Evolutionary conservation across 139 green algal genomes (phyloP), one percentile per base, ranked within the genome.

Genomic region (Chlamydomonas schloesseri): DNA sequence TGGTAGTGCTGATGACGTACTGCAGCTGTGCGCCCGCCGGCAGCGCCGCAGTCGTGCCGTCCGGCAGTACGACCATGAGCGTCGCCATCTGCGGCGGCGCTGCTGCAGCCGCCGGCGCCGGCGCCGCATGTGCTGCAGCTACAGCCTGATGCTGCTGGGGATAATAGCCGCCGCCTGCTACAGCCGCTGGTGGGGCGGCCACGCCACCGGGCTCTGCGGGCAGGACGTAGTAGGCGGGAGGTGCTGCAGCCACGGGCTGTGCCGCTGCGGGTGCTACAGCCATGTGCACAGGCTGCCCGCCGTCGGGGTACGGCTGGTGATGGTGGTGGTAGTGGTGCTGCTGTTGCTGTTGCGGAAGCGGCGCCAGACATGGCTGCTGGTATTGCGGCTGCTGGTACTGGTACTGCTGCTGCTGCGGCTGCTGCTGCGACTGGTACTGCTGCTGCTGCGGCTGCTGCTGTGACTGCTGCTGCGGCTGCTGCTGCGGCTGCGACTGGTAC

Each of bases 401-500:
- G 3, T 58, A 15, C 53, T 33, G 71, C 71, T 78, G 33, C 4
- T 78, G 71, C 8, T 78, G 71, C 8, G 53, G 47, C 42, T n/a
- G n/a, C n/a, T n/a, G n/a, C 23, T 31, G 18, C 33, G 31, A 17
- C 53, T 70, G 81, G 53, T 81, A 55, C 71, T 81, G 82, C n/a
- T 81, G 70, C n/a, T 18, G 42, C 73, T 80, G 73, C 36, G 37
- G 42, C 47, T 37, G 47, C 33, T n/a, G n/a, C n/a, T 68, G 46
- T 31, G 42, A n/a, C 31, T 31, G 33, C 34, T 58, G 42, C 6
- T 78, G 71, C 42, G 4, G 71, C 8, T 58, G 42, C 53, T 33
- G 71, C 71, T 78, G 33, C 4, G 60, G 71, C 8, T 78, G 71
- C 8, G 53, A 13, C 42, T 46, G 46, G 50, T 57, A 62, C n/a